These are phyloP conservation scores for Ziziphus jujuba DNA, from an alignment of 306 rosid genomes.

Conservation along the genomic window DNA sequence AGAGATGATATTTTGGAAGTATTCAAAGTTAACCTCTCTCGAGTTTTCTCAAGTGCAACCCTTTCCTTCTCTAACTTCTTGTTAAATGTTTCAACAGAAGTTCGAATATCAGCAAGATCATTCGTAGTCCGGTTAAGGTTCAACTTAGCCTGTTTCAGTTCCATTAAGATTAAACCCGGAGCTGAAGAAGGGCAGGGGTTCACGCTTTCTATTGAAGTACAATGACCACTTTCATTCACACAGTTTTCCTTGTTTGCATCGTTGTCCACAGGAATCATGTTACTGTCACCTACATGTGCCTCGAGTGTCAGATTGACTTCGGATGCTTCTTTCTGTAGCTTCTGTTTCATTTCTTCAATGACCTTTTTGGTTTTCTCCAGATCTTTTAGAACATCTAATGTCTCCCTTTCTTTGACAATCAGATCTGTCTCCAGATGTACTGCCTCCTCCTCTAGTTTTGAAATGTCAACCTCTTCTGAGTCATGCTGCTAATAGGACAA, in stretches of 20 bases:
- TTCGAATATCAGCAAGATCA: slow-evolving; percentile 78
- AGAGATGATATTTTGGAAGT: slow-evolving; percentile 63
- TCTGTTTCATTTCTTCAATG: slow-evolving; percentile 46
- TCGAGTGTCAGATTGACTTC: slow-evolving; percentile 31
- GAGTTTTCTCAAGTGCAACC: slow-evolving; percentile 68
- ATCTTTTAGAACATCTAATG: slow-evolving; percentile 53
- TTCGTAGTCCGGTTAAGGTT: slow-evolving; percentile 69
- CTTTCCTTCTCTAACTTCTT: slow-evolving; percentile 84
- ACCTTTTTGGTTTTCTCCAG: slow-evolving; percentile 44
- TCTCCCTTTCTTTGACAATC: slow-evolving; percentile 53
- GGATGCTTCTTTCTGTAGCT: slow-evolving; percentile 47
- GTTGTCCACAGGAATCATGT: slow-evolving; percentile 13
- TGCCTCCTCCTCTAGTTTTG: slow-evolving; percentile 45
- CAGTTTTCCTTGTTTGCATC: slow-evolving; percentile 65
- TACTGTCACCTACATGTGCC: slow-evolving; percentile 14
- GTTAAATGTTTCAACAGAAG: slow-evolving; percentile 60
- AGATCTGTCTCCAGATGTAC: slow-evolving; percentile 46
- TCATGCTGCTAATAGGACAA: slow-evolving; percentile 26
- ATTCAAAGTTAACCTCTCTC: slow-evolving; percentile 62
- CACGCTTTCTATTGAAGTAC: slow-evolving; percentile 28
- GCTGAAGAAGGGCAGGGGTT: slow-evolving; percentile 38
- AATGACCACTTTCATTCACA: slow-evolving; percentile 24
- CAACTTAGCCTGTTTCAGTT: slow-evolving; percentile 82
- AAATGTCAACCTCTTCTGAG: slow-evolving; percentile 34
- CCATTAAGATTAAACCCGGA: slow-evolving; percentile 64